These are phyloP conservation scores for Cajanus cajan DNA, from an alignment of 306 rosid genomes.

Conservation along the genomic window DNA sequence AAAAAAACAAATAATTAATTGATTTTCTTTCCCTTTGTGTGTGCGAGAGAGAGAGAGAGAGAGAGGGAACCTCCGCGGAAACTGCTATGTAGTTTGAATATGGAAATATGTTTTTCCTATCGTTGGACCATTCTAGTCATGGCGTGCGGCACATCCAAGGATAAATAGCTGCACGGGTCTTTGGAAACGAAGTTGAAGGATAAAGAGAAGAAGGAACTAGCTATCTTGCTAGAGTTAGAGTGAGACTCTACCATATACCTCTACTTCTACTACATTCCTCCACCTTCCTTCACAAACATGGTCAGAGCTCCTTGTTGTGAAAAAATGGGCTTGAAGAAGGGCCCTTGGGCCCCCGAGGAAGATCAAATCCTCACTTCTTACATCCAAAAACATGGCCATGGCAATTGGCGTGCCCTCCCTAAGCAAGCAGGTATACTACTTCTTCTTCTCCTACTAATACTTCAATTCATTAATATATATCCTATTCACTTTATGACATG, in stretches of 20 bases:
- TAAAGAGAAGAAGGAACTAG: neutral
- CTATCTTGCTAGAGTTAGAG: neutral
- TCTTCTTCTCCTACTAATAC: neutral
- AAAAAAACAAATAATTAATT: too few relatives aligned
- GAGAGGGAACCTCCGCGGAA: constrained; percentile 35
- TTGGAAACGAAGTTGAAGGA: constrained; percentile 32
- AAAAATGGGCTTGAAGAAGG: constrained; percentile 86
- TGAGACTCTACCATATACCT: neutral
- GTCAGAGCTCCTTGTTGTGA: constrained; percentile 98
- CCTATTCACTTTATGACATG: neutral
- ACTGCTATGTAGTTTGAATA: constrained; percentile 35
- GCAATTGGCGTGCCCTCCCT: constrained; percentile 97
- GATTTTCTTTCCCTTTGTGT: neutral
- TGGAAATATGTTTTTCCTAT: neutral
- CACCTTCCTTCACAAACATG: constrained; percentile 40
- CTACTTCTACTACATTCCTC: neutral
- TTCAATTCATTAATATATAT: neutral
- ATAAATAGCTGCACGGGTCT: constrained; percentile 47
- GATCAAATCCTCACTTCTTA: constrained; percentile 65
- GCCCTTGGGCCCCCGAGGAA: constrained; percentile 93
- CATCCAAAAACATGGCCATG: constrained; percentile 67
- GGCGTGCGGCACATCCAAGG: constrained; percentile 33
- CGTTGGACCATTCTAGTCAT: constrained; percentile 33
- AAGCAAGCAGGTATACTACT: constrained; percentile 93
- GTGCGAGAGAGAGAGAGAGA: neutral